A percentile compares a stretch with the other conserved stretches of the same genome.
These are phyloP conservation scores for Ceratocystis lukuohia DNA, from an alignment of 2,329 filamentous ascomycete genomes.

Conservation along the genomic window DNA sequence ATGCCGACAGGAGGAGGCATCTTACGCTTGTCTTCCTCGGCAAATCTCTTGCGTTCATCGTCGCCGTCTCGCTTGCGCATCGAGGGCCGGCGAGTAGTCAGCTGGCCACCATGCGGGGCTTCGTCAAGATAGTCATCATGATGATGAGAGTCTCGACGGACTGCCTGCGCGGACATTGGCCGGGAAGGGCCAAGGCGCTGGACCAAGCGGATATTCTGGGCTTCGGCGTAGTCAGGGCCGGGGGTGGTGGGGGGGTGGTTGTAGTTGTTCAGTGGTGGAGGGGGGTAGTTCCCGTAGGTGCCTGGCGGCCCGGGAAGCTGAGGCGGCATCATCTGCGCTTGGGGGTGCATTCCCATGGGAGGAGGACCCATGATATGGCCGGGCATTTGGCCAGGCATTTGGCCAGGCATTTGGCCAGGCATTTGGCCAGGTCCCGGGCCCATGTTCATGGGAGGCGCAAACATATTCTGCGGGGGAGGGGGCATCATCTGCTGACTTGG, in stretches of 20 bases:
- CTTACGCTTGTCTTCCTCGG: constrained; percentile 18
- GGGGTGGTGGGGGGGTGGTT: constrained; percentile 2
- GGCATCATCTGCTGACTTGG: constrained; percentile 16
- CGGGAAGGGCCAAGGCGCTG: constrained; percentile 13
- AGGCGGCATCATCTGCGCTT: constrained; percentile 16
- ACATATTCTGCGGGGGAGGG: constrained; percentile 11
- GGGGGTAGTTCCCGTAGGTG: constrained; percentile 9
- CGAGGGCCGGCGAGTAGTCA: constrained; percentile 11
- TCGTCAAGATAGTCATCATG: constrained; percentile 13
- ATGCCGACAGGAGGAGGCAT: constrained; percentile 10
- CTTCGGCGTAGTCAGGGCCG: constrained; percentile 11
- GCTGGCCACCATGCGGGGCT: constrained; percentile 3
- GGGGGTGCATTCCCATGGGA: constrained; percentile 10
- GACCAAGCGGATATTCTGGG: constrained; percentile 10
- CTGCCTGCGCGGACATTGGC: constrained; percentile 15
- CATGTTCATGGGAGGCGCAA: constrained; percentile 15
- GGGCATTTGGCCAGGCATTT: not conserved
- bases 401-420: not conserved
- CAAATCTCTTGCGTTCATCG: constrained; percentile 13
- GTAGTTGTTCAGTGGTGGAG: constrained; percentile 14
- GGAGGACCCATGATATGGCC: constrained; percentile 8
- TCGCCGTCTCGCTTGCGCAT: constrained; percentile 14
- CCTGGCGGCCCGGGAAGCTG: not conserved
- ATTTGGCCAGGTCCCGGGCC: not conserved
- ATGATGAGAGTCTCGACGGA: constrained; percentile 14